These are phyloP conservation scores for Solanum etuberosum DNA, from an alignment of 257 asterid genomes.

Conservation along the genomic window DNA sequence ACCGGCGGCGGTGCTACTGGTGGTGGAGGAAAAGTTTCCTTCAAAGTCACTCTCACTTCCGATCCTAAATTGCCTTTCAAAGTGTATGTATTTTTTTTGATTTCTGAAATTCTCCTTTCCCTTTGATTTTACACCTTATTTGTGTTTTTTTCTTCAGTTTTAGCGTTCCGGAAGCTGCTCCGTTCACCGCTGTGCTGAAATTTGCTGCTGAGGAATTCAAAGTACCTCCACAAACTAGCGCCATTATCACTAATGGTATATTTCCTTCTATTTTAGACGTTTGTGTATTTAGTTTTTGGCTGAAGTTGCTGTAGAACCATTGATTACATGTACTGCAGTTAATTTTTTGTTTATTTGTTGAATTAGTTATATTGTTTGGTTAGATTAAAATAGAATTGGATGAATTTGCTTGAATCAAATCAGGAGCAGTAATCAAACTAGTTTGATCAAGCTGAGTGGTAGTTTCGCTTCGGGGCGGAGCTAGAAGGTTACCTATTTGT, in stretches of 20 bases:
- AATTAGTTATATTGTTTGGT: neutral
- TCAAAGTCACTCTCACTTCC: slow-evolving; percentile 89
- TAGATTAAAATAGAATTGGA: neutral
- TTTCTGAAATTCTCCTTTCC: neutral
- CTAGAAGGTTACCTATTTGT: neutral
- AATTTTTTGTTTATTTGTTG: neutral
- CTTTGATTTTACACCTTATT: neutral
- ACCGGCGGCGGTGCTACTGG: slow-evolving; percentile 32
- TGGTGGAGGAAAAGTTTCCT: slow-evolving; percentile 88
- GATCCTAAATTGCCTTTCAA: slow-evolving; percentile 98
- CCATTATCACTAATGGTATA: slow-evolving; percentile 85
- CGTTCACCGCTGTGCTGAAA: slow-evolving; percentile 95
- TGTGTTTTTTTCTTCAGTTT: slow-evolving; percentile 28
- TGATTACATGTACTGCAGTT: neutral
- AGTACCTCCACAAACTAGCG: slow-evolving; percentile 96
- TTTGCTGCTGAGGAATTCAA: slow-evolving; percentile 97
- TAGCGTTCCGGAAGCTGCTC: slow-evolving; percentile 97
- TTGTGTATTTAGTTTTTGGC: neutral
- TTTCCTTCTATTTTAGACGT: neutral
- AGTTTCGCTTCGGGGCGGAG: neutral
- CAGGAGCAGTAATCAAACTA: neutral
- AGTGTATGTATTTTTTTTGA: slow-evolving; percentile 44
- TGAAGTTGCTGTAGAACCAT: neutral
- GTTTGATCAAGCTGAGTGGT: neutral
- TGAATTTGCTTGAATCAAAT: neutral